phyloP scores from a whole-genome alignment of 345 rosid genomes.

The Citrus inodora region DNA sequence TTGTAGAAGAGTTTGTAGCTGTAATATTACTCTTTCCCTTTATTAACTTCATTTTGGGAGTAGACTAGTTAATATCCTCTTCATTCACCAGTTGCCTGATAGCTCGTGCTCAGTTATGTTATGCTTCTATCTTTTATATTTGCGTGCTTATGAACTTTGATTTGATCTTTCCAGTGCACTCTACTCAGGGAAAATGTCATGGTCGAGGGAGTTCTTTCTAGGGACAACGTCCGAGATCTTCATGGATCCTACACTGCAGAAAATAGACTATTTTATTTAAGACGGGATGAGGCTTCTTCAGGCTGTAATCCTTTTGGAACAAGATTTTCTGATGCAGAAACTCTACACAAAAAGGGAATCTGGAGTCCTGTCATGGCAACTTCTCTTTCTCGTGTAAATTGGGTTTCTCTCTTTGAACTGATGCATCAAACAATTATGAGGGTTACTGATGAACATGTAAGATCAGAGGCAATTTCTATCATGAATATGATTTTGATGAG shows the following conservation, averaged over 20 bases:
- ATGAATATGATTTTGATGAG: slow-evolving; percentile 73
- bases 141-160: slow-evolving; percentile 73
- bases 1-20: no score
- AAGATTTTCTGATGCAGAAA: slow-evolving; percentile 25
- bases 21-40: background rate
- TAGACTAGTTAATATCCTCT: background rate
- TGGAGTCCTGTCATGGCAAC: slow-evolving; percentile 18
- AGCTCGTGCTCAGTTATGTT: background rate
- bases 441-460: slow-evolving; percentile 47
- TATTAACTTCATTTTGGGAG: background rate
- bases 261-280: slow-evolving; percentile 16
- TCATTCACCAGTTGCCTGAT: background rate
- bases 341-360: slow-evolving; percentile 22
- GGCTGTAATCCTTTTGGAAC: slow-evolving; percentile 12
- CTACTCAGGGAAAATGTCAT: slow-evolving; percentile 80
- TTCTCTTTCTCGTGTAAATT: slow-evolving; percentile 42
- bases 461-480: slow-evolving; percentile 66
- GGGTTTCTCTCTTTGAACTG: slow-evolving; percentile 54
- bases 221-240: slow-evolving; percentile 21
- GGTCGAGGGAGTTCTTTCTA: slow-evolving; percentile 40
- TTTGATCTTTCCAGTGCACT: slow-evolving; percentile 89
- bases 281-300: slow-evolving; percentile 20
- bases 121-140: slow-evolving; percentile 9
- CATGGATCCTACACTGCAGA: slow-evolving; percentile 24
- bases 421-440: slow-evolving; percentile 46